These are phyloP conservation scores for Pichia sp. DNA, from an alignment of 1,139 yeast genomes.

Conservation along the genomic window DNA sequence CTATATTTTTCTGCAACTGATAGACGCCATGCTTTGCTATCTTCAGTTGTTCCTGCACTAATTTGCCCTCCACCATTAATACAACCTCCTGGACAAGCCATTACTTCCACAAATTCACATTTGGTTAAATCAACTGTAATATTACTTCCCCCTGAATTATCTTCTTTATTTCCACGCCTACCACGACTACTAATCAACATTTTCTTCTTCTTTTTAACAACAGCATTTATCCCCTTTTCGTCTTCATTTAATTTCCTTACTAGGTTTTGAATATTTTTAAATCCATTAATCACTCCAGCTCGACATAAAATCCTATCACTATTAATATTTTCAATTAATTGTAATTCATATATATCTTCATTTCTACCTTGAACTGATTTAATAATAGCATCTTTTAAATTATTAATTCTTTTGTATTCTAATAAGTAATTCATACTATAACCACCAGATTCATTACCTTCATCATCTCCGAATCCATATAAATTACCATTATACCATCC, in stretches of 20 bases:
- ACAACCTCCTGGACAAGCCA: constrained; percentile 99
- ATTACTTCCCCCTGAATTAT: constrained; percentile 24
- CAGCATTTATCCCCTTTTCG: neutral
- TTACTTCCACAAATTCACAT: constrained; percentile 84
- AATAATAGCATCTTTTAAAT: constrained; percentile 16
- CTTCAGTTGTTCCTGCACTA: constrained; percentile 55
- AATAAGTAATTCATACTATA: constrained; percentile 51
- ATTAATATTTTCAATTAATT: constrained; percentile 34
- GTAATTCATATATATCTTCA: constrained; percentile 65
- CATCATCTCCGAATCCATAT: constrained; percentile 59
- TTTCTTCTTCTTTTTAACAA: constrained; percentile 29
- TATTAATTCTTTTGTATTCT: constrained; percentile 15
- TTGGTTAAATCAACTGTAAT: constrained; percentile 44
- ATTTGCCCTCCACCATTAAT: constrained; percentile 97
- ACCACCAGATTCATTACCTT: constrained; percentile 88
- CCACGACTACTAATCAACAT: neutral
- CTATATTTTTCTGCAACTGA: constrained; percentile 48
- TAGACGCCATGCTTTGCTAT: constrained; percentile 45
- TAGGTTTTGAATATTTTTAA: constrained; percentile 87
- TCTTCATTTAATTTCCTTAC: constrained; percentile 63
- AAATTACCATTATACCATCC: constrained; percentile 52
- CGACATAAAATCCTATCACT: constrained; percentile 43
- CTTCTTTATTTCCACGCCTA: neutral
- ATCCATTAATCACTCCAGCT: constrained; percentile 81
- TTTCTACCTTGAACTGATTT: constrained; percentile 55